These are phyloP conservation scores for Neonectria faginata DNA, from an alignment of 2,329 filamentous ascomycete species.

Conservation along the genomic window DNA sequence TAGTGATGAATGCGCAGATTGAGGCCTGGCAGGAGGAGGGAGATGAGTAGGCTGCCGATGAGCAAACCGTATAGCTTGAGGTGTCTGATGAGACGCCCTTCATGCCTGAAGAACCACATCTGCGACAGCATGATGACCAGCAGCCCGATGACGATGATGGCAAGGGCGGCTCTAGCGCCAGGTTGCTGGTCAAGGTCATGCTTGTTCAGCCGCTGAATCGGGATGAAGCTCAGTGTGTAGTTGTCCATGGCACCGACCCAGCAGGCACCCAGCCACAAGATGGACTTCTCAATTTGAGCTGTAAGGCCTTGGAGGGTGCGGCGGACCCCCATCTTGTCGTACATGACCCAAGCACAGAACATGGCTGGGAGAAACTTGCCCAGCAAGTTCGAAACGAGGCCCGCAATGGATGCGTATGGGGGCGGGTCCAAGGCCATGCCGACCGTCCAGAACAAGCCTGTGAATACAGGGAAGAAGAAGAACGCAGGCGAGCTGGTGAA, in stretches of 20 bases:
- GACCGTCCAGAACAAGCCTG: conserved; percentile 88
- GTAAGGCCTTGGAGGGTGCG: conserved; percentile 78
- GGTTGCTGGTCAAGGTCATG: conserved; percentile 92
- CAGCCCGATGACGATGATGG: conserved; percentile 80
- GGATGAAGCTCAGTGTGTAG: conserved; percentile 94
- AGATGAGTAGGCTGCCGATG: conserved; percentile 72
- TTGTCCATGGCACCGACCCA: conserved; percentile 95
- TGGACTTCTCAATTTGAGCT: conserved; percentile 88
- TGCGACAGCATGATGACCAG: conserved; percentile 77
- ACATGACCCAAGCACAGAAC: conserved; percentile 90
- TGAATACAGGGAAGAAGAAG: conserved; percentile 88
- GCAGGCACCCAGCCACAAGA: conserved; percentile 89
- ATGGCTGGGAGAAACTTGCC: conserved; percentile 88
- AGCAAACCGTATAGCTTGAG: conserved; percentile 82
- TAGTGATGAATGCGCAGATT: conserved; percentile 95
- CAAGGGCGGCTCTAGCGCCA: conserved; percentile 84
- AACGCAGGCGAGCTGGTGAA: conserved; percentile 82
- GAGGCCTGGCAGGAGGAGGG: conserved; percentile 79
- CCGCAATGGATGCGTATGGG: conserved; percentile 72
- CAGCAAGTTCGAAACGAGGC: conserved; percentile 80
- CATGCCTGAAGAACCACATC: conserved; percentile 86
- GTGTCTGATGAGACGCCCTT: conserved; percentile 82
- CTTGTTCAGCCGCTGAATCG: conserved; percentile 89
- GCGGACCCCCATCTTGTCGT: conserved; percentile 81
- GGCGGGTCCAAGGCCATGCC: conserved; percentile 92